Base-by-base conservation (phyloP, 78 protist species). In the Dictyostelium citrinum region DNA sequence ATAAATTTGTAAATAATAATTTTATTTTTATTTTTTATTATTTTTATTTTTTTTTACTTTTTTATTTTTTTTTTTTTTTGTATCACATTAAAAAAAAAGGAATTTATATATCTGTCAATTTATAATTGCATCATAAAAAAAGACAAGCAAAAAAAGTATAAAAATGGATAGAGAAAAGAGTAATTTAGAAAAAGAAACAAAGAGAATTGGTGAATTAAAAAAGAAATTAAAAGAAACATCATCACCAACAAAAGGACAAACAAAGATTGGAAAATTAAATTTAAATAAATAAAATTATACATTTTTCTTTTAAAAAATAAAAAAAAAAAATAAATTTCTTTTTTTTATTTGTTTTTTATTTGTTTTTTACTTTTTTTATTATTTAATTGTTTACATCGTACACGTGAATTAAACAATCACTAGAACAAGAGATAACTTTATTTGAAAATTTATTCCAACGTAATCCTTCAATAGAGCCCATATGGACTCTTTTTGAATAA, bases 401-500 rank as follows among this genome's bases (percentile, higher is more conserved):
- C 1, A 78, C 68, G 68, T 88, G 85, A 24, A 88, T 67, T 78
- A 88, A 64, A 78, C 85, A 88, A 61, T 88, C 93, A 86, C 92
- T 86, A 37, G 92, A 74, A 86, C 92, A 86, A 29, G 92, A 64
- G 45, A 43, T 70, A 24, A 86, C 12, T 43, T 64, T 88, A 67
- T 78, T 88, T 45, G 82, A 61, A 33, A 43, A 10, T 67, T n/a
- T 33, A 45, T 76, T 78, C 84, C 84, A 88, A 60, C 74, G 81
- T 68, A 88, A 78, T 43, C 93, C 93, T 46, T 88, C 93, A 46
- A 88, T 88, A 20, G 93, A 88, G 20, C 93, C 93, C 5, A 88
- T 14, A 68, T 88, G 93, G 35, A 78, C 81, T 45, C 93, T 39
- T 46, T 68, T 88, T 4, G 71, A 55, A 41, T 64, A 88, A 16